phyloP scores from a whole-genome alignment of 495 filamentous ascomycete species.

The Xylaria telfairii region DNA sequence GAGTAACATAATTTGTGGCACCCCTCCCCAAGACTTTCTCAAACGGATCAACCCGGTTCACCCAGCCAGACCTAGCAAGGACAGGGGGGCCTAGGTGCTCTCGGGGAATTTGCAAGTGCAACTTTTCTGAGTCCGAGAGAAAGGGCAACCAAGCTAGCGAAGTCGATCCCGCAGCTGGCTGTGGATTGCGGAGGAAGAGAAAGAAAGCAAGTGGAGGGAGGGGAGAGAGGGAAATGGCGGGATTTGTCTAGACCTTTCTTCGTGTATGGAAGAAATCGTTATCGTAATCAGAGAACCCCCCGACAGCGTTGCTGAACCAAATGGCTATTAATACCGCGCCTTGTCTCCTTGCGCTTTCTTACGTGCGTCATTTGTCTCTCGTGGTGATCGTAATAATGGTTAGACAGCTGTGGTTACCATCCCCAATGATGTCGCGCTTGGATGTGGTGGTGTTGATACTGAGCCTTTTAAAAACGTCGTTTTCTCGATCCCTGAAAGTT shows the following conservation, averaged over 20 bases:
- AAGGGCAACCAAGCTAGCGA: neutral
- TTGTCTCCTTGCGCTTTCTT: neutral
- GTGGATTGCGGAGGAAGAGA: neutral
- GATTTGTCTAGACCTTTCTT: conserved; percentile 17
- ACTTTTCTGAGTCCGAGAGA: neutral
- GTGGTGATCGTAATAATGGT: neutral
- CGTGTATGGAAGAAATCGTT: conserved; percentile 21
- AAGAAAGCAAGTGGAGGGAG: neutral
- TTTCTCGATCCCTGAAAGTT: too few relatives aligned
- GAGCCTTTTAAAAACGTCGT: too few relatives aligned
- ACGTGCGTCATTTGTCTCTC: neutral
- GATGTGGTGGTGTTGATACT: too few relatives aligned
- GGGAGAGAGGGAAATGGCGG: neutral
- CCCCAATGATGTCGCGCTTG: too few relatives aligned
- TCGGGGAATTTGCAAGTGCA: conserved; percentile 7
- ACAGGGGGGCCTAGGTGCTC: neutral
- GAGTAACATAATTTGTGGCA: conserved; percentile 8
- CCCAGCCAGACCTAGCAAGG: too few relatives aligned
- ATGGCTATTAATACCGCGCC: neutral
- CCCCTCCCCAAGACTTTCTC: neutral
- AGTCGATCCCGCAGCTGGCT: conserved; percentile 26
- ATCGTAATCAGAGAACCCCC: conserved; percentile 22
- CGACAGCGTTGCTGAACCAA: conserved; percentile 11
- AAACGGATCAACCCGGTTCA: conserved; percentile 5
- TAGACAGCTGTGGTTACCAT: too few relatives aligned